Percentiles rank a stretch among this genome's conserved stretches.
Conservation (phyloP, 75 land plant genomes). For the Isoetes taiwanensis region DNA sequence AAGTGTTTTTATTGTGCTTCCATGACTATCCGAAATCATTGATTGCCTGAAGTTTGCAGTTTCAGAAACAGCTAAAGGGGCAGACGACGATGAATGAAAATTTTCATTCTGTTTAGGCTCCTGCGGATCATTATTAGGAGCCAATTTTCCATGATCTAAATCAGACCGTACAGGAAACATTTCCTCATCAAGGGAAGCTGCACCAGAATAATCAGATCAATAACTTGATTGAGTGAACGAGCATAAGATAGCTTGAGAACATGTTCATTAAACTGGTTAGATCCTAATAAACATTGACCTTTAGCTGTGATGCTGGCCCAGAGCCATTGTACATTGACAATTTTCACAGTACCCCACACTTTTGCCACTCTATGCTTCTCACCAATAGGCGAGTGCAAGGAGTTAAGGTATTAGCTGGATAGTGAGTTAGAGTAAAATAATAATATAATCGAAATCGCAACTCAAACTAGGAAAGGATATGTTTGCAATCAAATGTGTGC, state of each 20-base stretch:
- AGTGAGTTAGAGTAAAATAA: conserved; percentile 1
- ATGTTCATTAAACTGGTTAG: neutral
- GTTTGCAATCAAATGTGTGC: conserved; percentile 82
- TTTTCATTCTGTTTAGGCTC: neutral
- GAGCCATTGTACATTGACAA: conserved; percentile 68
- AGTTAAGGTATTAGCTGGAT: conserved; percentile 7
- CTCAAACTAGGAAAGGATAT: conserved; percentile 52
- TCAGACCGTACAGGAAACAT: conserved; percentile 44
- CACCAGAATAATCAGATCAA: conserved; percentile 2
- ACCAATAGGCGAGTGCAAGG: conserved; percentile 51
- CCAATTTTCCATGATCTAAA: neutral
- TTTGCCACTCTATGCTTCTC: conserved; percentile 72
- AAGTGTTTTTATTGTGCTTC: neutral
- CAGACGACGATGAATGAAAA: conserved; percentile 9
- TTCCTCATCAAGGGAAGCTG: conserved; percentile 75
- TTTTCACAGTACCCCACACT: conserved; percentile 67
- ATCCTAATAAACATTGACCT: conserved; percentile 30
- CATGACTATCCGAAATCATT: neutral
- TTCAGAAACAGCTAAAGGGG: neutral
- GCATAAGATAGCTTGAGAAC: neutral
- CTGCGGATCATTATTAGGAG: neutral
- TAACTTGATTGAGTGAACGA: neutral
- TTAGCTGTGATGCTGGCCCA: conserved; percentile 48
- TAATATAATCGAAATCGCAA: neutral
- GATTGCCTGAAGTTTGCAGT: neutral